A percentile compares a stretch with the other conserved stretches of the same genome.
phyloP scores from a whole-genome alignment of 176 grass and related monocot genomes.

The Bromus sterilis region DNA sequence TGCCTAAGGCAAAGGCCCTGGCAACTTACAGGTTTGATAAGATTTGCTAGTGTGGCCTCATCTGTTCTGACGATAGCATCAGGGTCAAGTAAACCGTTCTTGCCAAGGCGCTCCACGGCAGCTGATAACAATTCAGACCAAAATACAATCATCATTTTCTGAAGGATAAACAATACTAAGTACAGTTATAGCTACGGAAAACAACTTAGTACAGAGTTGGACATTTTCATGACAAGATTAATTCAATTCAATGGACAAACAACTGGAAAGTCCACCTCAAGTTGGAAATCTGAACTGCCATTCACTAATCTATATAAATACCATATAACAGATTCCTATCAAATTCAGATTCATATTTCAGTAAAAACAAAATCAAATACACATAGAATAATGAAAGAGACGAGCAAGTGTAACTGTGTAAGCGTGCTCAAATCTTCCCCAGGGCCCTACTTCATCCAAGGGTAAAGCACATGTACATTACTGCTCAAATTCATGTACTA shows the following conservation, averaged over 20 bases:
- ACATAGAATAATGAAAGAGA: background rate
- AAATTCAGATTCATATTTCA: background rate
- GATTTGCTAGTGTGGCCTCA: constrained; percentile 54
- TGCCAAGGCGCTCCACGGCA: constrained; percentile 73
- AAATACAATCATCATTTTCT: constrained; percentile 29
- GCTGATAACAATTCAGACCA: constrained; percentile 45
- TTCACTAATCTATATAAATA: background rate
- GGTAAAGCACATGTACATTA: background rate
- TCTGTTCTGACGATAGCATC: constrained; percentile 72
- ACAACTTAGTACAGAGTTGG: background rate
- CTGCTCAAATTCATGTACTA: background rate
- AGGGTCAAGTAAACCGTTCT: constrained; percentile 75
- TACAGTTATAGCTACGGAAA: background rate
- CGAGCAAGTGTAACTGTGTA: background rate
- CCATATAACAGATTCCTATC: background rate
- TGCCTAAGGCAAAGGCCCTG: background rate
- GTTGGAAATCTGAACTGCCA: background rate
- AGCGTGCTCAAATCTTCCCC: background rate
- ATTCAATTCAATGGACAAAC: background rate
- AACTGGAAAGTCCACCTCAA: background rate
- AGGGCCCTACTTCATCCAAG: background rate
- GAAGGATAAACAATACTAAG: background rate
- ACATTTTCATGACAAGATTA: background rate
- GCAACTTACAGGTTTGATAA: constrained; percentile 87
- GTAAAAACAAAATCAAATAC: background rate